Conservation (phyloP, 257 asterid species). For the Solanum phureja region DNA sequence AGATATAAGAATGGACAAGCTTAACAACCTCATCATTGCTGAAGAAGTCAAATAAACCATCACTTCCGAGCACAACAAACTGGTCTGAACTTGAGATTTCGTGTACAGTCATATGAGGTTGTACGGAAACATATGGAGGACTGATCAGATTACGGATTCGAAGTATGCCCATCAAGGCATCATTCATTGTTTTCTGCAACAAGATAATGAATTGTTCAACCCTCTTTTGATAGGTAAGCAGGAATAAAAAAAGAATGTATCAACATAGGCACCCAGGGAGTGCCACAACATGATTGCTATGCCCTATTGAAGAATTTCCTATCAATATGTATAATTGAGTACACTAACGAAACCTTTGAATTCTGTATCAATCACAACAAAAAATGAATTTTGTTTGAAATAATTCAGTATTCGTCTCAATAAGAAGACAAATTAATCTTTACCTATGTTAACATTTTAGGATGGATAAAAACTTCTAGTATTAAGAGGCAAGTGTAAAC, state of each 20-base stretch:
- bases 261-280: too few species aligned
- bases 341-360: not conserved
- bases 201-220: not conserved
- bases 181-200: constrained; percentile 78
- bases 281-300: not conserved
- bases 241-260: not conserved
- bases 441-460: not conserved
- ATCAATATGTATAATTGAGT: not conserved
- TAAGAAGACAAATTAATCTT: not conserved
- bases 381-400: not conserved
- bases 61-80: constrained; percentile 90
- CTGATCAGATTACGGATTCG: constrained; percentile 68
- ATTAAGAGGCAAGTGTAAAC: not conserved
- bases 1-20: constrained; percentile 55
- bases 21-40: constrained; percentile 73
- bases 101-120: constrained; percentile 62
- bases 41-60: constrained; percentile 92
- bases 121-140: constrained; percentile 75
- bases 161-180: constrained; percentile 94
- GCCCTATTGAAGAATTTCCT: not conserved
- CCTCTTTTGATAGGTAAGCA: not conserved
- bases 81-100: constrained; percentile 63
- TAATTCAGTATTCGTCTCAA: not conserved
- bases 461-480: not conserved
- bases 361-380: not conserved